These are phyloP conservation scores for Venturia effusa DNA, from an alignment of 2,329 filamentous ascomycete genomes.

Conservation along the genomic window DNA sequence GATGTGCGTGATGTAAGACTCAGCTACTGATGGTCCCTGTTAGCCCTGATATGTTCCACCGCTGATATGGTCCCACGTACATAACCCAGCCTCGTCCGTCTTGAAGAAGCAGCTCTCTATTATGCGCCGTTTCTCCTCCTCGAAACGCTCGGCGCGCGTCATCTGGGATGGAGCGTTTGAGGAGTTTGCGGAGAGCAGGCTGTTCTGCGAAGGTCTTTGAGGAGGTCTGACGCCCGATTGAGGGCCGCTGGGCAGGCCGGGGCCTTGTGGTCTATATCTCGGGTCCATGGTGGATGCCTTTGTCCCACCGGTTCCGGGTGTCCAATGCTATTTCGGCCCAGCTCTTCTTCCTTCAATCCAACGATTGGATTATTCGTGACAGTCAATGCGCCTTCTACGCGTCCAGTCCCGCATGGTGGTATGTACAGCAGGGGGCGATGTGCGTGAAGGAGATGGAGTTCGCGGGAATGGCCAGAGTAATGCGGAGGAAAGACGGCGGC, in stretches of 20 bases:
- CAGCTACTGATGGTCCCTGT: slow-evolving; percentile 45
- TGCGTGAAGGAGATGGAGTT: not conserved
- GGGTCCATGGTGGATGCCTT: slow-evolving; percentile 22
- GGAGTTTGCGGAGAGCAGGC: slow-evolving; percentile 16
- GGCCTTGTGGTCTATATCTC: slow-evolving; percentile 14
- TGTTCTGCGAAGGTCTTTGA: slow-evolving; percentile 7
- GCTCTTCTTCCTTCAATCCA: not conserved
- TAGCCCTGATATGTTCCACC: slow-evolving; percentile 9
- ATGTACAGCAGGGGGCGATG: not conserved
- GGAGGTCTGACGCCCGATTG: slow-evolving; percentile 6
- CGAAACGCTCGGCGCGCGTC: slow-evolving; percentile 69
- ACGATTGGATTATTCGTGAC: not conserved
- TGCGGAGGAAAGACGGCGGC: not conserved
- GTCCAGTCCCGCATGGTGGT: not conserved
- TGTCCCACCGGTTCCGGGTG: not conserved
- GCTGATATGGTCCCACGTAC: slow-evolving; percentile 38
- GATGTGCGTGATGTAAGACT: slow-evolving; percentile 98
- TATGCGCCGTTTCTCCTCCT: slow-evolving; percentile 92
- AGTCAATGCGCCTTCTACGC: not conserved
- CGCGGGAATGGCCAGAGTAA: not conserved
- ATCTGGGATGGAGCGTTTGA: slow-evolving; percentile 17
- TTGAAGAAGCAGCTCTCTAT: slow-evolving; percentile 91
- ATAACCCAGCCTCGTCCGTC: slow-evolving; percentile 73
- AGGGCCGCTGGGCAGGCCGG: slow-evolving; percentile 9
- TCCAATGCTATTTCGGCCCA: not conserved